Evolutionary conservation across 306 rosid species (phyloP).

Genomic region (Quillaja saponaria): DNA sequence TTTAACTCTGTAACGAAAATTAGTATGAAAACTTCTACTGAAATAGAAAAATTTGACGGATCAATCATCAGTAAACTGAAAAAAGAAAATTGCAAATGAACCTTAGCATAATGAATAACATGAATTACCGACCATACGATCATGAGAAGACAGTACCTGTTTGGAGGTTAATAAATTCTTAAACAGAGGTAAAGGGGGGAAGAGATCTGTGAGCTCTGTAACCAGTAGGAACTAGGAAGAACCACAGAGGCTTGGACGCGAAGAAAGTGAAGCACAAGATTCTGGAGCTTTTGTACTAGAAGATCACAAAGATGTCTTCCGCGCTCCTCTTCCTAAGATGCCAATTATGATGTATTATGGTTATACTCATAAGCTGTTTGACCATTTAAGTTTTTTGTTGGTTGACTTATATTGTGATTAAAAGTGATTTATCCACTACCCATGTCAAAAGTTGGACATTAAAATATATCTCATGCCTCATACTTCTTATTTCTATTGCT

Average conservation of each 20-base stretch:
- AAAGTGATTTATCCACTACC: neutral
- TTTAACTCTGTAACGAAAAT: conserved; percentile 11
- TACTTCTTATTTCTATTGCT: no score
- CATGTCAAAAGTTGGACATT: no score
- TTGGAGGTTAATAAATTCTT: conserved; percentile 33
- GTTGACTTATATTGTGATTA: no score
- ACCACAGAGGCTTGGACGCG: conserved; percentile 18
- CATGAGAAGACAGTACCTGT: conserved; percentile 42
- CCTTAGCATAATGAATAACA: conserved; percentile 15
- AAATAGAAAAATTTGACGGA: conserved; percentile 36
- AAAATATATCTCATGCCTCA: no score
- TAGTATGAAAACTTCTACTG: neutral
- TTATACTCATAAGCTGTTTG: neutral
- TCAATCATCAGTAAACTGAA: conserved; percentile 33
- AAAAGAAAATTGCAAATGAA: conserved; percentile 26
- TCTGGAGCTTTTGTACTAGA: conserved; percentile 39
- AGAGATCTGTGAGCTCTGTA: conserved; percentile 36
- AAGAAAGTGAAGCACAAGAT: conserved; percentile 39
- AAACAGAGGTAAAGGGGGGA: conserved; percentile 18
- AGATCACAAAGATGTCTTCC: conserved; percentile 50
- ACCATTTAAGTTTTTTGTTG: neutral
- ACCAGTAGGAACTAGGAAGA: conserved; percentile 19
- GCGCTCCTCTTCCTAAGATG: conserved; percentile 20
- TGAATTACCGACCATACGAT: conserved; percentile 1
- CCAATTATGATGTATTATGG: conserved; percentile 7